Conservation (phyloP, 352 stramenopile species). For the Globisporangium solare region DNA sequence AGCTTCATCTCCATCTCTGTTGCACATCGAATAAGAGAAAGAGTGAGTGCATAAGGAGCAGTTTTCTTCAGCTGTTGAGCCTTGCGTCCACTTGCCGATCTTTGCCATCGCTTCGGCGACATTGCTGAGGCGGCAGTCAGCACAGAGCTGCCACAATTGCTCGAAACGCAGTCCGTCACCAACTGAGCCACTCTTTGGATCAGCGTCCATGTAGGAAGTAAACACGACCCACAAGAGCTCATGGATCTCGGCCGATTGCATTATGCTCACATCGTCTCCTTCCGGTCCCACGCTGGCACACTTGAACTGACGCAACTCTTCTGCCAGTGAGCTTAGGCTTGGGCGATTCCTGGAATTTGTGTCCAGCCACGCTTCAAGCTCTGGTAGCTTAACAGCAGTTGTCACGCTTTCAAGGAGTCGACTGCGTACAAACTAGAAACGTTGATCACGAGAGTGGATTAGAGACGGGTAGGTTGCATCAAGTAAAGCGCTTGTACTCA, state of each 20-base stretch:
- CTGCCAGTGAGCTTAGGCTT: neutral
- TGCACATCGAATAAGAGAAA: neutral
- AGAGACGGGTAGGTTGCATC: neutral
- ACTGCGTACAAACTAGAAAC: conserved; percentile 1
- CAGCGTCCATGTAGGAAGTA: neutral
- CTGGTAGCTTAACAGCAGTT: neutral
- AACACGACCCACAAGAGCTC: neutral
- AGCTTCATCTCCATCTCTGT: conserved; percentile 11
- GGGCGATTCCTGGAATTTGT: no score
- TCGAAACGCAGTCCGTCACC: conserved; percentile 4
- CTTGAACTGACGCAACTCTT: neutral
- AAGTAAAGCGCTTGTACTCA: neutral
- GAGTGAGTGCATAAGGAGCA: neutral
- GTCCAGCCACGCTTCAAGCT: neutral
- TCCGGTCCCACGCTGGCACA: neutral
- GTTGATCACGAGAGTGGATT: neutral
- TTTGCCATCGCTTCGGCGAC: neutral
- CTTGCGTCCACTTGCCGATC: neutral
- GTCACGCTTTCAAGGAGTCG: neutral
- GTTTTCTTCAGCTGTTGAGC: no score
- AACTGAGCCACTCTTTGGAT: neutral
- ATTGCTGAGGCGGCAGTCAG: conserved; percentile 2
- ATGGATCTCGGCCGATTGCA: neutral
- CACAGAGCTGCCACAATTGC: conserved; percentile 4
- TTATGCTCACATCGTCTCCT: neutral